Percentiles rank a stretch among this genome's conserved stretches.
These are phyloP conservation scores for Rhizopogon rudus DNA, from an alignment of 768 basidiomycete genomes.

Conservation along the genomic window DNA sequence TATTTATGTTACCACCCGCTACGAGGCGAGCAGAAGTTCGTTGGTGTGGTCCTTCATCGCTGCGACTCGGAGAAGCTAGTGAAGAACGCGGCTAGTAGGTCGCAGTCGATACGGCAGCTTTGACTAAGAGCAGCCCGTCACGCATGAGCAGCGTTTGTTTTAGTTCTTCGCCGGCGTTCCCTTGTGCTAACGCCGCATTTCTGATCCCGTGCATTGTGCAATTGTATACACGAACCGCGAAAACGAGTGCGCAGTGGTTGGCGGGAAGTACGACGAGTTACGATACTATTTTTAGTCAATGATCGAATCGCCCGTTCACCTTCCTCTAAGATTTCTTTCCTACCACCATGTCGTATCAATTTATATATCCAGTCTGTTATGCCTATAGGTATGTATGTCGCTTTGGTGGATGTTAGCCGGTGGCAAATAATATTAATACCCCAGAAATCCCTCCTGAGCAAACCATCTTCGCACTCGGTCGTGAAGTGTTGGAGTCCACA, in stretches of 20 bases:
- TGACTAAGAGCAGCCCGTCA: constrained; percentile 6
- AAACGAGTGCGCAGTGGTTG: too few species aligned
- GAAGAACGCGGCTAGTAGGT: too few species aligned
- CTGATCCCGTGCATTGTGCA: too few species aligned
- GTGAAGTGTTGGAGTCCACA: too few species aligned
- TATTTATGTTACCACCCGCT: constrained; percentile 79
- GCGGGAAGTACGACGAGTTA: too few species aligned
- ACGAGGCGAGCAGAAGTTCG: constrained; percentile 44
- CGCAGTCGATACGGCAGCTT: neutral
- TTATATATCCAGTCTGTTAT: constrained; percentile 36
- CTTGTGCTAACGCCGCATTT: too few species aligned
- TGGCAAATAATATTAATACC: neutral
- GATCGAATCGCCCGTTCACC: too few species aligned
- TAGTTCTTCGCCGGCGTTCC: too few species aligned
- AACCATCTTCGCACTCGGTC: constrained; percentile 24
- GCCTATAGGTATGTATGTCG: constrained; percentile 28
- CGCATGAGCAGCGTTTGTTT: too few species aligned
- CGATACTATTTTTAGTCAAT: too few species aligned
- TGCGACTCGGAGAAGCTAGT: constrained; percentile 66
- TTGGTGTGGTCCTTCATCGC: constrained; percentile 73
- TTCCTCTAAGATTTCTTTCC: too few species aligned
- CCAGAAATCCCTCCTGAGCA: constrained; percentile 62
- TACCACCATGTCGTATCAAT: constrained; percentile 10
- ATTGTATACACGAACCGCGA: too few species aligned
- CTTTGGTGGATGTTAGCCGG: neutral